Evolutionary conservation across 2,329 filamentous ascomycete genomes (phyloP), one percentile per base, ranked within the genome.

Genomic region (Trichothecium roseum): DNA sequence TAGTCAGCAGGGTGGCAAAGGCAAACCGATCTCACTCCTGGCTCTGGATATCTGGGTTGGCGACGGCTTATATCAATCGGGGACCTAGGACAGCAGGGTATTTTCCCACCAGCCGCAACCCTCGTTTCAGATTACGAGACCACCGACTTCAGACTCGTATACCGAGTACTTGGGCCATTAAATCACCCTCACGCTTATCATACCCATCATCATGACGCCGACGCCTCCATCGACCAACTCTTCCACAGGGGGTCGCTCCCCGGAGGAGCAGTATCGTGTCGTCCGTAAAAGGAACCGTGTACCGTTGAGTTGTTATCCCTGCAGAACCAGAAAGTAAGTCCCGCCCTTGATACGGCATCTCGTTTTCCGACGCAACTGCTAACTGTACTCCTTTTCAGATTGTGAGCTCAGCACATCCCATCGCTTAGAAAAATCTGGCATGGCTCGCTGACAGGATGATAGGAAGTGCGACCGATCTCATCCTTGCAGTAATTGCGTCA

Each of bases 401-500:
- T 56, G 53, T 56, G 45, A 47, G 45, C 29, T 28, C 14, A 9
- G 29, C 22, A 26, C 34, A 38, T 32, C 30, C 36, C 13, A 28
- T 24, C 20, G 29, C n/a, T 34, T 8, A 28, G 28, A 37, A 16
- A 38, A 17, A 17, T 10, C 5, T 18, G 9, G 14, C 5, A 30
- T 39, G 45, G 20, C 42, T 24, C 6, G 20, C 20, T 24, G 20
- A 24, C 20, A 24, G 20, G 20, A 10, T 13, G 77, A 71, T 50
- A 74, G 91, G 59, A 95, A 95, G 74, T 96, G 89, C 66, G 94
- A 96, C 59, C 80, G 91, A 52, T 78, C 75, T 42, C 77, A 87
- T 45, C 89, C 89, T 37, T 96, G 87, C 63, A 86, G 91, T 62
- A 96, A 96, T 55, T 96, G 89, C 59, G 78, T 85, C 40, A 94